Evolutionary conservation across 2,329 filamentous ascomycete species (phyloP), one percentile per base, ranked within the genome.

Genomic region (Cercospora zeae-maydis): DNA sequence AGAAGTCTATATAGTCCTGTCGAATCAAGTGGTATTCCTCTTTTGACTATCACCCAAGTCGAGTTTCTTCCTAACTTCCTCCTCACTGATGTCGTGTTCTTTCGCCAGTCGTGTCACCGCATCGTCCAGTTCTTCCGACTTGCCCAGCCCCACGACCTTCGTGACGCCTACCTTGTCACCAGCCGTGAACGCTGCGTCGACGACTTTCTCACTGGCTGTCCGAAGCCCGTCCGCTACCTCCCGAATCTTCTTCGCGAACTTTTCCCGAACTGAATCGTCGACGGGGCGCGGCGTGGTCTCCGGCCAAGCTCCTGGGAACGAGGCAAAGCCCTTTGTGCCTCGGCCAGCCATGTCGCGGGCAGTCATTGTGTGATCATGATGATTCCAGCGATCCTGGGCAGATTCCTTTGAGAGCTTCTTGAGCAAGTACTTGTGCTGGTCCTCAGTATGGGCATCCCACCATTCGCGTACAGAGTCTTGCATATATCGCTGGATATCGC

Each of bases 361-460:
- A 6, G 49, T 53, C 49, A 53, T 53, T 53, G 49, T 53, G 31
- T 53, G 49, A n/a, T 53, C 49, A 13, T 53, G 49, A 4, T 53
- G 49, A 34, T 34, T 53, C 27, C 27, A 34, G 13, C 49, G 49
- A 8, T 53, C 49, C 30, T 53, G 49, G 7, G 49, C 49, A 21
- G 49, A 53, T 21, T 53, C 49, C 11, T 53, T 53, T 2, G 49
- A 53, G 27, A 53, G 49, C 11, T 53, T 53, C 30, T 34, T 34
- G 0, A 33, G 31, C 49, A 53, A 33, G 49, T 33, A 53, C n/a
- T 4, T 21, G 30, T 53, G 49, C n/a, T 53, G 49, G 8, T 21
- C n/a, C 4, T 53, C 49, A 14, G 8, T 53, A 9, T 53, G 49
- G 1, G 49, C 49, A 1, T 53, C 27, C 49, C 49, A 53, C 49